Percentiles rank a stretch among this genome's conserved stretches.
Evolutionary conservation across 139 green algal genomes (phyloP).

Genomic region (Chloropicon primus): DNA sequence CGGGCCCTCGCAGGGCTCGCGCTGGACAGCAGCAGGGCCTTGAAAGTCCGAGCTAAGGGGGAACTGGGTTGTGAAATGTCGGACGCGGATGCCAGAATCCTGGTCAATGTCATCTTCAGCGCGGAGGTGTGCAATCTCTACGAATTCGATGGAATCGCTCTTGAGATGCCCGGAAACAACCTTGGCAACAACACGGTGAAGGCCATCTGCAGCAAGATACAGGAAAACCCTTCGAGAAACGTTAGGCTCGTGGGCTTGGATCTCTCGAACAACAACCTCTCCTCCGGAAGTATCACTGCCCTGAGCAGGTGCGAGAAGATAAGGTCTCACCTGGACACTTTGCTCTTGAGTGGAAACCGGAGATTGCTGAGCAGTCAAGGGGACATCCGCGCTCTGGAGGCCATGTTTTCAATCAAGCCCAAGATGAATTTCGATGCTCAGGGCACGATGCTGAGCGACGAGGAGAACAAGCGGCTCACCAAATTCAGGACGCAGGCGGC

Average conservation of each 20-base stretch:
- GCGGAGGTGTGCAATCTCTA: background rate
- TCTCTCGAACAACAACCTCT: background rate
- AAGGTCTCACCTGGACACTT: background rate
- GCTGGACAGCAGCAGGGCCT: too few relatives aligned
- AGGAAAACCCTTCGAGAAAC: background rate
- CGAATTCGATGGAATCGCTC: background rate
- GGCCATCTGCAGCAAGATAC: background rate
- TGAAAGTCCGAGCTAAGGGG: too few relatives aligned
- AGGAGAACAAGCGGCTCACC: too few relatives aligned
- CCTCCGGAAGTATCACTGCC: background rate
- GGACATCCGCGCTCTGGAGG: background rate
- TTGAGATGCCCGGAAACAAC: background rate
- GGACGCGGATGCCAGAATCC: background rate
- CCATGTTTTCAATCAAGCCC: background rate
- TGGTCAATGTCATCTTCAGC: background rate
- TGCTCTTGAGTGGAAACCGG: background rate
- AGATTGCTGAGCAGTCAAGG: background rate
- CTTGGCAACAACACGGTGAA: background rate
- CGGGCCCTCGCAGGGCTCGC: too few relatives aligned
- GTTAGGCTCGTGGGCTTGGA: background rate
- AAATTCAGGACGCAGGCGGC: too few relatives aligned
- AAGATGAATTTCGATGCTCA: background rate
- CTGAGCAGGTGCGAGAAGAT: background rate
- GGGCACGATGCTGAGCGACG: background rate
- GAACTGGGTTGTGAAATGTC: too few relatives aligned